Base-by-base conservation (phyloP, 164 flowering plant species). In the Annona cherimola region DNA sequence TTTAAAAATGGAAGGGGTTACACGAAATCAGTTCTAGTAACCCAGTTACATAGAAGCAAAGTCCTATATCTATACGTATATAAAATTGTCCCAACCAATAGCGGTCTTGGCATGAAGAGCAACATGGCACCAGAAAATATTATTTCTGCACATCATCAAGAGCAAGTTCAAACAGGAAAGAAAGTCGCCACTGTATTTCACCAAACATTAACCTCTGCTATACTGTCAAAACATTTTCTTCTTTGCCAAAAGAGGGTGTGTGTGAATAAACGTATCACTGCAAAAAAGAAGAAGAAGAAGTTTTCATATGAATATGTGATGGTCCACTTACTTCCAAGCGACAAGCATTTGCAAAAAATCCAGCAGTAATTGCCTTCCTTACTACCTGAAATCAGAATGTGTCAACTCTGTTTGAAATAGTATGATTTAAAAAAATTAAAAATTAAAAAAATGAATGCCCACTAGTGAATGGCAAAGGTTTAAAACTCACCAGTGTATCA, bases 291-390 rank as follows among this genome's bases (percentile, higher is more conserved):
- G 0, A 50, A 50, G 0, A 16, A 16, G 11, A 11, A 35, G 5
- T n/a, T 14, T n/a, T 61, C 61, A 55, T 35, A 50, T 50, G 9
- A 16, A 50, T 50, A 50, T 9, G 14, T 50, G 57, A 50, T 50
- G 14, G 57, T 11, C 18, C 18, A 50, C 55, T 84, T 79, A 93
- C 98, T 78, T 96, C 97, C 76, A 93, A 77, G 20, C 80, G 90
- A 72, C 97, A 90, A n/a, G 97, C 98, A 85, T 96, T 88, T 62
- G 99, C 89, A 71, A 93, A 93, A 85, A 89, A 93, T n/a, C 99
- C 99, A 74, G 97, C 85, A 72, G 91, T 85, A 26, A 96, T 80
- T 72, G 98, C 98, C 84, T 90, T 93, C 73, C 94, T 79, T 39
- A 96, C 79, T 7, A 77, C 86, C 99, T 94, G 89, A 71, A 83